These are phyloP conservation scores for Schizonepeta tenuifolia DNA, from an alignment of 257 asterid genomes.

Conservation along the genomic window DNA sequence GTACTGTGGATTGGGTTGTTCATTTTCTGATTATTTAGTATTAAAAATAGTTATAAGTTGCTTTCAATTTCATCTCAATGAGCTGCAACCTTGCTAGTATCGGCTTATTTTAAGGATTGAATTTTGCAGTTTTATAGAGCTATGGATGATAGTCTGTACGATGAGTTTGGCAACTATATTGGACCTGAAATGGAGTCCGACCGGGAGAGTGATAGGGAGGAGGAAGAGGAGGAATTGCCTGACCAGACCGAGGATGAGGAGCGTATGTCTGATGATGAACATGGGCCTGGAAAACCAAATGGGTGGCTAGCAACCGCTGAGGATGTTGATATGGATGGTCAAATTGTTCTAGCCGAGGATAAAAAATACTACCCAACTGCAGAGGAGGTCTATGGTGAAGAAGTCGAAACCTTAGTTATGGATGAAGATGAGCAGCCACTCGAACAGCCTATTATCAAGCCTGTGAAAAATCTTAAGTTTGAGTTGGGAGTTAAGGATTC, in stretches of 20 bases:
- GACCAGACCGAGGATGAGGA: conserved; percentile 71
- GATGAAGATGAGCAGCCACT: conserved; percentile 97
- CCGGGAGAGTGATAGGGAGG: conserved; percentile 83
- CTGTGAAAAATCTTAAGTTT: conserved; percentile 87
- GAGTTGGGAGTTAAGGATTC: conserved; percentile 96
- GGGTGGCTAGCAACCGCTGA: conserved; percentile 79
- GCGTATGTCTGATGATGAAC: conserved; percentile 69
- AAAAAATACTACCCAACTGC: conserved; percentile 96
- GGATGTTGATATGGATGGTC: conserved; percentile 92
- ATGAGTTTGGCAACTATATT: conserved; percentile 94
- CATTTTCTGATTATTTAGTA: neutral
- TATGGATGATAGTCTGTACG: conserved; percentile 95
- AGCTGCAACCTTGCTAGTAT: conserved; percentile 21
- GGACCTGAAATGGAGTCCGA: conserved; percentile 99
- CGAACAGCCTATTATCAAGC: conserved; percentile 81
- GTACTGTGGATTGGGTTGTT: neutral
- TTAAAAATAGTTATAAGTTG: neutral
- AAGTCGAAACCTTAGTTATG: conserved; percentile 94
- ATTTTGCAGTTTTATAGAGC: conserved; percentile 38
- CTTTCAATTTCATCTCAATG: neutral
- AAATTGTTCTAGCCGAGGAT: conserved; percentile 91
- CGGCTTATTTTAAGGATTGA: conserved; percentile 9
- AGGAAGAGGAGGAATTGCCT: conserved; percentile 81
- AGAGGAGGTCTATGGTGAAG: conserved; percentile 97
- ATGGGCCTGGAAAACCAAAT: conserved; percentile 71